Evolutionary conservation across 176 grass and related monocot genomes (phyloP).

Genomic region (Zoysia pacifica): DNA sequence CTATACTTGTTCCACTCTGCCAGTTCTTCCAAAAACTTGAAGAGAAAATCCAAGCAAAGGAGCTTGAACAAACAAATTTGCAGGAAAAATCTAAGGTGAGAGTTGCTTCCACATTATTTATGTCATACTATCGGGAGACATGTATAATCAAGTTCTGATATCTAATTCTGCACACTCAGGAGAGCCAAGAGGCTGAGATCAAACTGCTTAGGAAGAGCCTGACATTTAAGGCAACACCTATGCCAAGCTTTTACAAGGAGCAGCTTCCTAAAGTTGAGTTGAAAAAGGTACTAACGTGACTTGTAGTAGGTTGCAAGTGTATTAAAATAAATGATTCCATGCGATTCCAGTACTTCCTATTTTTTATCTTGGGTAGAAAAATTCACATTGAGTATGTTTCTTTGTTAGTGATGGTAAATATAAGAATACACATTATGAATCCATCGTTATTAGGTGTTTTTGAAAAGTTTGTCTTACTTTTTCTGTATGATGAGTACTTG

Average conservation of each 20-base stretch:
- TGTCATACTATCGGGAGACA: slow-evolving; percentile 24
- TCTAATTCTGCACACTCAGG: slow-evolving; percentile 50
- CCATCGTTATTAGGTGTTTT: background rate
- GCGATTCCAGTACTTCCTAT: slow-evolving; percentile 6
- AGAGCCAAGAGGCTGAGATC: slow-evolving; percentile 97
- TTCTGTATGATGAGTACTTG: background rate
- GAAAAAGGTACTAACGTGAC: slow-evolving; percentile 68
- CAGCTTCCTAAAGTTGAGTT: slow-evolving; percentile 83
- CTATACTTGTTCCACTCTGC: background rate
- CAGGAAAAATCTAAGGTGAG: slow-evolving; percentile 89
- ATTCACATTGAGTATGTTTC: background rate
- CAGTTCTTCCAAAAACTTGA: slow-evolving; percentile 96
- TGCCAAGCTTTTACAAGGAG: slow-evolving; percentile 98
- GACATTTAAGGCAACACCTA: slow-evolving; percentile 87
- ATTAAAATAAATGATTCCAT: slow-evolving; percentile 15
- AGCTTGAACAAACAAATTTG: slow-evolving; percentile 83
- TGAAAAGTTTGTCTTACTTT: slow-evolving; percentile 2
- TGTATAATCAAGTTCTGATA: slow-evolving; percentile 24
- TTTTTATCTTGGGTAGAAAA: slow-evolving; percentile 8
- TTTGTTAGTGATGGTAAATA: slow-evolving; percentile 4
- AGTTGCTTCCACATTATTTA: slow-evolving; percentile 26
- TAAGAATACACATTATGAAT: background rate
- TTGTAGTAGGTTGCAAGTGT: background rate
- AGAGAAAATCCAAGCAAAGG: slow-evolving; percentile 86
- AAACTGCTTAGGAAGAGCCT: slow-evolving; percentile 93